Evolutionary conservation across 352 stramenopile species (phyloP), one percentile per base, ranked within the genome.

Genomic region (Globisporangium canariense): DNA sequence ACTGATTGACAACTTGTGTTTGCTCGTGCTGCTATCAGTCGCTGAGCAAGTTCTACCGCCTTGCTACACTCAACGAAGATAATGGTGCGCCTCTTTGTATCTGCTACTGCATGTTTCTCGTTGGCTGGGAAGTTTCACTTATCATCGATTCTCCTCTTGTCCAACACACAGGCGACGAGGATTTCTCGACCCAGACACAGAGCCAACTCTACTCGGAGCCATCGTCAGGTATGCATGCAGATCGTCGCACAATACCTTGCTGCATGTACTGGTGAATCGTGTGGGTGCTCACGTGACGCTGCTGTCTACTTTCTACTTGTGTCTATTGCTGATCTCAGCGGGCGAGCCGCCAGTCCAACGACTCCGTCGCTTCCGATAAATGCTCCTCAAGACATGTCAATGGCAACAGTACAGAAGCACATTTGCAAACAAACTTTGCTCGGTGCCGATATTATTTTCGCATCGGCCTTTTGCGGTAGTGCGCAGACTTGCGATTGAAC

Each of bases 31-130:
- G 22, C 0, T 18, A 43, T 41, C 55, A 93, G 85, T 94, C 85
- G 18, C 66, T 94, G 9, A 74, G 87, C 71, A 89, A 91, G 62
- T 92, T 94, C 62, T 92, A 90, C 64, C 76, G 76, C 18, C 66
- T 94, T 38, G 76, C 83, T 5, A 83, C 79, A 50, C 75, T 92
- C 60, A 85, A 71, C 22, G 64, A 81, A 30, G 76, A 74, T 55
- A 62, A 60, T 28, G 68, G 78, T 86, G 52, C 57, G 73, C 64
- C 32, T 36, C 32, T 5, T 36, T 36, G 32, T 36, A 8, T 36
- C 32, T 8, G 7, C 32, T 8, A 36, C 32, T 36, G 32, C 32
- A 36, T 36, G 32, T 8, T 36, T 36, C 32, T 28, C 32, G 32
- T 9, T 36, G 32, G 32, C 7, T 28, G 4, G 32, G 32, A 36